These are phyloP conservation scores for Macrophomina phaseolina DNA, from an alignment of 2,329 filamentous ascomycete species.

Conservation along the genomic window DNA sequence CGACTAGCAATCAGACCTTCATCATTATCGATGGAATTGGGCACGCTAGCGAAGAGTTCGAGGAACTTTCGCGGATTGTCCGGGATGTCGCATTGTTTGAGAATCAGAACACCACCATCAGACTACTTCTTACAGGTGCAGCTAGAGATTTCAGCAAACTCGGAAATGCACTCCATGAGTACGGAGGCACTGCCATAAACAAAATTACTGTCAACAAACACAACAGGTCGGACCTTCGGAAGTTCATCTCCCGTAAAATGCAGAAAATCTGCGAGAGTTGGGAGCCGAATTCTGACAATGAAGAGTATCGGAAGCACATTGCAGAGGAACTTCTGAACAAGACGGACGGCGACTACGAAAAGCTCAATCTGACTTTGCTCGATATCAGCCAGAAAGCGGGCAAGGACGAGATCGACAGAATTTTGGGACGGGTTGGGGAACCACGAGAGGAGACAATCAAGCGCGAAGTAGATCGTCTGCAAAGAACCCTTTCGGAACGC, in stretches of 20 bases:
- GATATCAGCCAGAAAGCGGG: not conserved
- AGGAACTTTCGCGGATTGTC: not conserved
- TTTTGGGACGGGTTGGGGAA: not conserved
- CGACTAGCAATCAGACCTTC: not conserved
- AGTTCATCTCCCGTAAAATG: not conserved
- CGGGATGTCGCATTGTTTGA: not conserved
- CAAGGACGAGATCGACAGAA: not conserved
- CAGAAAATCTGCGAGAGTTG: not conserved
- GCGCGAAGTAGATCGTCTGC: not conserved
- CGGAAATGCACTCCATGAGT: not conserved
- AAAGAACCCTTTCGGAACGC: not conserved
- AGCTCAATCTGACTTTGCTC: not conserved
- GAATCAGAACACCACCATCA: not conserved
- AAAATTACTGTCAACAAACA: not conserved
- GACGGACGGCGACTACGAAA: constrained; percentile 2
- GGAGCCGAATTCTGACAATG: not conserved
- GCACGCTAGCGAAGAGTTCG: not conserved
- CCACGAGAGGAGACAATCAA: not conserved
- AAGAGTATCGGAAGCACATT: not conserved
- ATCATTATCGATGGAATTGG: constrained; percentile 13
- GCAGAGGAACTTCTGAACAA: not conserved
- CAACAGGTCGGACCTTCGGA: not conserved
- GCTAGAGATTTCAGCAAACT: not conserved
- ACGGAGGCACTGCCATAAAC: not conserved
- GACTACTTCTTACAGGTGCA: not conserved